phyloP scores from a whole-genome alignment of 1,284 basidiomycete species.

The Hortiboletus rubellus region DNA sequence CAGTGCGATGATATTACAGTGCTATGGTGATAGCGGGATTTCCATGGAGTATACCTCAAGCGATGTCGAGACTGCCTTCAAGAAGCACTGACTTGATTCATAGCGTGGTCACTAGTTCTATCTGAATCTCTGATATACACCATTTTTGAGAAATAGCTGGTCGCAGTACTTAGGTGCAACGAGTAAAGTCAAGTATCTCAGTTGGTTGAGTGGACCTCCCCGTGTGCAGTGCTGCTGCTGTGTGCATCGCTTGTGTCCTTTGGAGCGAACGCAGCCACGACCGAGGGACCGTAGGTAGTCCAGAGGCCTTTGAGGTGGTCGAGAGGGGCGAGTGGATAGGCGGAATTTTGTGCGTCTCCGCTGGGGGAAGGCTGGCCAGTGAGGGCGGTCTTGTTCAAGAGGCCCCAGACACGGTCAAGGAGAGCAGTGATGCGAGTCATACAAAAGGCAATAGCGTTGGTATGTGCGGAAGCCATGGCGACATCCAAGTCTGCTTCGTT shows the following conservation, averaged over 20 bases:
- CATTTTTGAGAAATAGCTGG: background rate
- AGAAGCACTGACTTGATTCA: slow-evolving; percentile 55
- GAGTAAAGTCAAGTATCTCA: slow-evolving; percentile 8
- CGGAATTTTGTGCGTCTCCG: slow-evolving; percentile 16
- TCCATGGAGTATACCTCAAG: slow-evolving; percentile 71
- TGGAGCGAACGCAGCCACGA: slow-evolving; percentile 30
- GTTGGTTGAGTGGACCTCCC: slow-evolving; percentile 6
- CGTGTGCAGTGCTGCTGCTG: slow-evolving; percentile 8
- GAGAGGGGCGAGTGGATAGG: slow-evolving; percentile 12
- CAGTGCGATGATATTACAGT: slow-evolving; percentile 66
- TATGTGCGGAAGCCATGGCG: slow-evolving; percentile 54
- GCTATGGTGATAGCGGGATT: slow-evolving; percentile 73
- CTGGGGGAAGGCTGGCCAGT: slow-evolving; percentile 27
- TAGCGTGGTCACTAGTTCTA: slow-evolving; percentile 30
- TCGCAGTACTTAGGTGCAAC: background rate
- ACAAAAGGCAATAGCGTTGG: slow-evolving; percentile 52
- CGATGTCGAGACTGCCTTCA: slow-evolving; percentile 80
- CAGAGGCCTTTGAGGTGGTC: slow-evolving; percentile 40
- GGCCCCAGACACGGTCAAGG: slow-evolving; percentile 46
- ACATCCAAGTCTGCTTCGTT: slow-evolving; percentile 71
- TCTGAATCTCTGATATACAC: slow-evolving; percentile 12
- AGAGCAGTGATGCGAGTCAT: slow-evolving; percentile 48
- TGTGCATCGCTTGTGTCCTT: slow-evolving; percentile 12
- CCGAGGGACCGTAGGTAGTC: slow-evolving; percentile 38
- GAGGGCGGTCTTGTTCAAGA: slow-evolving; percentile 41